phyloP scores from a whole-genome alignment of 768 basidiomycete genomes.

The Gloeophyllum trabeum region DNA sequence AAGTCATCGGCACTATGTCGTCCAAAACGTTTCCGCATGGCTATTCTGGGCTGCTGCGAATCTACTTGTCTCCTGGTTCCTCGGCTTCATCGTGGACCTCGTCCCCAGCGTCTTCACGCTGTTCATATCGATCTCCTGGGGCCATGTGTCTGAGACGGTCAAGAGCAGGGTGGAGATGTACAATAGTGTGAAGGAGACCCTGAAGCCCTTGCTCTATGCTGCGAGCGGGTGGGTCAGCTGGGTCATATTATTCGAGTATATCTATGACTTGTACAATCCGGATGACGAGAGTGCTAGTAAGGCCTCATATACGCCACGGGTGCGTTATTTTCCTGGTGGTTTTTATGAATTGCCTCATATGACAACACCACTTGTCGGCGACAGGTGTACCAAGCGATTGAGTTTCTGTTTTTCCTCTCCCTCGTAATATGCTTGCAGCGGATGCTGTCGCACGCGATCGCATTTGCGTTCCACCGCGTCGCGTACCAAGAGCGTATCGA shows the following conservation, averaged over 20 bases:
- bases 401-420: slow-evolving; percentile 69
- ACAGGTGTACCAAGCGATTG: slow-evolving; percentile 49
- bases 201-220: slow-evolving; percentile 67
- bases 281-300: slow-evolving; percentile 28
- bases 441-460: slow-evolving; percentile 63
- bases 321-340: slow-evolving; percentile 15
- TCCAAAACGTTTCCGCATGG: slow-evolving; percentile 65
- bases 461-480: slow-evolving; percentile 67
- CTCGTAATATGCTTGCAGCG: slow-evolving; percentile 51
- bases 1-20: slow-evolving; percentile 44
- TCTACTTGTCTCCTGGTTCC: slow-evolving; percentile 67
- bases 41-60: slow-evolving; percentile 77
- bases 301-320: slow-evolving; percentile 50
- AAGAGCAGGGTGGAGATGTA: slow-evolving; percentile 63
- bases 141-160: slow-evolving; percentile 59
- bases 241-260: slow-evolving; percentile 61
- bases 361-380: neutral
- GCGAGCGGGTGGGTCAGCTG: slow-evolving; percentile 63
- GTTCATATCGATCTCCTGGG: slow-evolving; percentile 54
- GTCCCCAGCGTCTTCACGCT: slow-evolving; percentile 45
- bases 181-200: slow-evolving; percentile 52
- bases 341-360: neutral
- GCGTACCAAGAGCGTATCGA: slow-evolving; percentile 67
- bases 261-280: slow-evolving; percentile 44
- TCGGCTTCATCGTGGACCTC: slow-evolving; percentile 62